Percentiles rank a stretch among this genome's conserved stretches.
Evolutionary conservation across 345 rosid species (phyloP).

Genomic region (Salix viminalis): DNA sequence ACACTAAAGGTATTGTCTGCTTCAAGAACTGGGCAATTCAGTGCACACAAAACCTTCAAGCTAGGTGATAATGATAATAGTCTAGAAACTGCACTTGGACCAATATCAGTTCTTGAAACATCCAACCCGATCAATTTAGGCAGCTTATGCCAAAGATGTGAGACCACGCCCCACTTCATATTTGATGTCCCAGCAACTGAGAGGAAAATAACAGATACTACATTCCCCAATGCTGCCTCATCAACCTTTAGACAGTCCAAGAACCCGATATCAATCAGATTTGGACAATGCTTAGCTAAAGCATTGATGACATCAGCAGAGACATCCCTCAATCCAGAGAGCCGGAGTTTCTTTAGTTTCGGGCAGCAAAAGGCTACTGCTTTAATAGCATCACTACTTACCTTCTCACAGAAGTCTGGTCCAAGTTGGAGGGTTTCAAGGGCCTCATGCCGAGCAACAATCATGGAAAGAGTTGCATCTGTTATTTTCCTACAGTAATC

Average conservation of each 20-base stretch:
- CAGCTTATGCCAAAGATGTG: constrained; percentile 25
- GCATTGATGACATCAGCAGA: constrained; percentile 33
- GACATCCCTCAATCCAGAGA: constrained; percentile 34
- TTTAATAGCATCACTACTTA: constrained; percentile 38
- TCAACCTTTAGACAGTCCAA: constrained; percentile 22
- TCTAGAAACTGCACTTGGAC: constrained; percentile 13
- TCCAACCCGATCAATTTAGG: constrained; percentile 30
- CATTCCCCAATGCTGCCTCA: constrained; percentile 33
- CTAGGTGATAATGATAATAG: constrained; percentile 16
- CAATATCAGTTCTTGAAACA: constrained; percentile 37
- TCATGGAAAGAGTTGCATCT: constrained; percentile 28
- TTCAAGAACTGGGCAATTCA: constrained; percentile 34
- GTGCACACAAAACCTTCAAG: constrained; percentile 26
- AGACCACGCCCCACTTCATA: constrained; percentile 32
- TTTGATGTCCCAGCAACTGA: constrained; percentile 35
- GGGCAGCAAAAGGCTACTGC: constrained; percentile 38
- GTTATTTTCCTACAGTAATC: constrained; percentile 30
- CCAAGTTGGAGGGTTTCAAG: constrained; percentile 38
- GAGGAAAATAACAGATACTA: constrained; percentile 26
- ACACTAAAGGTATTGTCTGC: constrained; percentile 11
- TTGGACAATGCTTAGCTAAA: constrained; percentile 26
- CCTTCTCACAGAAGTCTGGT: constrained; percentile 28
- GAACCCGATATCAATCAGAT: constrained; percentile 30
- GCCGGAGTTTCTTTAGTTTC: constrained; percentile 27
- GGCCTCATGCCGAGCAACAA: constrained; percentile 35